Evolutionary conservation across 2,329 filamentous ascomycete species (phyloP).

Genomic region (Alternaria metachromatica): DNA sequence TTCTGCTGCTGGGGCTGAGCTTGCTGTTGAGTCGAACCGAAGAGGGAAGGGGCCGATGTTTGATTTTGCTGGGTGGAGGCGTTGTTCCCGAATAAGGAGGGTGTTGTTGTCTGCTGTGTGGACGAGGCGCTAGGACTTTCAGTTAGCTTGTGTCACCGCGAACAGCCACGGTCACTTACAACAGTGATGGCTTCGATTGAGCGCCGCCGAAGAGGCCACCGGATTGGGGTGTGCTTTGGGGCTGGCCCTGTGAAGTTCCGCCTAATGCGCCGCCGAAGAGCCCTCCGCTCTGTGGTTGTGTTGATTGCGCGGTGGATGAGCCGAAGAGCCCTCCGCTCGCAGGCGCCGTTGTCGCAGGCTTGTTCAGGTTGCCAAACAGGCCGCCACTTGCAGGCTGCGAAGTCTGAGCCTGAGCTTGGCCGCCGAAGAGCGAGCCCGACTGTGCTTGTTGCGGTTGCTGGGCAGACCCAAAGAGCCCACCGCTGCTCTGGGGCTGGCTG

Average conservation of each 20-base stretch:
- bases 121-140: slow-evolving; percentile 41
- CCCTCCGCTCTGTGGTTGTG: slow-evolving; percentile 35
- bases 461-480: slow-evolving; percentile 36
- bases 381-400: slow-evolving; percentile 37
- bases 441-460: slow-evolving; percentile 34
- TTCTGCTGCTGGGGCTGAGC: slow-evolving; percentile 39
- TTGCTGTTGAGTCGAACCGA: slow-evolving; percentile 36
- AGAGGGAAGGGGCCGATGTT: slow-evolving; percentile 41
- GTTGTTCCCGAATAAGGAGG: slow-evolving; percentile 42
- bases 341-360: slow-evolving; percentile 36
- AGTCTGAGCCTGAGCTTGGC: slow-evolving; percentile 14
- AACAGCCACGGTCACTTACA: slow-evolving; percentile 38
- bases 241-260: slow-evolving; percentile 34
- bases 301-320: slow-evolving; percentile 35
- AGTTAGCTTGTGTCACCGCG: slow-evolving; percentile 34
- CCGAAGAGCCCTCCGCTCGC: slow-evolving; percentile 46
- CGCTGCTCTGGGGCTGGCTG: slow-evolving; percentile 35
- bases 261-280: slow-evolving; percentile 47
- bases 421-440: slow-evolving; percentile 34
- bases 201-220: slow-evolving; percentile 43
- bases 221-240: slow-evolving; percentile 29
- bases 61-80: slow-evolving; percentile 38
- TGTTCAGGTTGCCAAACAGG: slow-evolving; percentile 48
- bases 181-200: slow-evolving; percentile 45
- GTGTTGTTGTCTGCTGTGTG: slow-evolving; percentile 38